phyloP scores from a whole-genome alignment of 768 basidiomycete species.

The Amanita polypyramis region DNA sequence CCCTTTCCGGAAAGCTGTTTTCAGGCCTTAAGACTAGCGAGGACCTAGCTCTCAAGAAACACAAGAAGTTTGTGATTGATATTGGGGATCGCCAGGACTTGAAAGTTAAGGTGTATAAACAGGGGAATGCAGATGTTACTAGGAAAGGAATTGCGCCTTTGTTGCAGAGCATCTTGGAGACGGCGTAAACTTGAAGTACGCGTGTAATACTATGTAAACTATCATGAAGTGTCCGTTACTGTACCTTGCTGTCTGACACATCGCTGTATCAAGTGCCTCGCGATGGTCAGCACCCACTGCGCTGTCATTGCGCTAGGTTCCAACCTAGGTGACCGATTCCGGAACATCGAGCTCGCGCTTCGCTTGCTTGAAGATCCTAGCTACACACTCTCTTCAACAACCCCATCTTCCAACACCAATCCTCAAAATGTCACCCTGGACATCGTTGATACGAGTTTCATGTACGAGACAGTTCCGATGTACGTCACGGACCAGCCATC shows the following conservation, averaged over 20 bases:
- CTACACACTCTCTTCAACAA: slow-evolving; percentile 13
- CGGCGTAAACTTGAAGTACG: too few species aligned
- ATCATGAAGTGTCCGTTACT: too few species aligned
- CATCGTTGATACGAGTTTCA: slow-evolving; percentile 71
- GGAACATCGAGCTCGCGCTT: slow-evolving; percentile 72
- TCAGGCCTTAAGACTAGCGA: slow-evolving; percentile 46
- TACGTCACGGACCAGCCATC: slow-evolving; percentile 84
- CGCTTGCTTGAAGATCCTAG: slow-evolving; percentile 50
- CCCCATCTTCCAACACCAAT: slow-evolving; percentile 10
- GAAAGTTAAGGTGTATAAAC: slow-evolving; percentile 47
- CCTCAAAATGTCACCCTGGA: slow-evolving; percentile 18
- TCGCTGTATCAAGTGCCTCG: neutral
- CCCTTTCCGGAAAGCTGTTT: slow-evolving; percentile 40
- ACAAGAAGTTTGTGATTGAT: slow-evolving; percentile 29
- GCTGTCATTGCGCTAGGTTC: slow-evolving; percentile 74
- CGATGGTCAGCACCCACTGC: neutral
- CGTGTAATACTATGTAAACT: neutral
- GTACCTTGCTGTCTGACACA: too few species aligned
- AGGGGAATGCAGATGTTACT: slow-evolving; percentile 51
- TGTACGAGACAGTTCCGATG: slow-evolving; percentile 95
- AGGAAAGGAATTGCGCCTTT: slow-evolving; percentile 62
- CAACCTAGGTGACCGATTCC: slow-evolving; percentile 81
- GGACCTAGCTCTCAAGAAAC: slow-evolving; percentile 42
- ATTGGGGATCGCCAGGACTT: slow-evolving; percentile 21
- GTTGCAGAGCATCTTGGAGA: slow-evolving; percentile 49